Evolutionary conservation across 176 grass and related monocot genomes (phyloP).

Genomic region (Olyra latifolia): DNA sequence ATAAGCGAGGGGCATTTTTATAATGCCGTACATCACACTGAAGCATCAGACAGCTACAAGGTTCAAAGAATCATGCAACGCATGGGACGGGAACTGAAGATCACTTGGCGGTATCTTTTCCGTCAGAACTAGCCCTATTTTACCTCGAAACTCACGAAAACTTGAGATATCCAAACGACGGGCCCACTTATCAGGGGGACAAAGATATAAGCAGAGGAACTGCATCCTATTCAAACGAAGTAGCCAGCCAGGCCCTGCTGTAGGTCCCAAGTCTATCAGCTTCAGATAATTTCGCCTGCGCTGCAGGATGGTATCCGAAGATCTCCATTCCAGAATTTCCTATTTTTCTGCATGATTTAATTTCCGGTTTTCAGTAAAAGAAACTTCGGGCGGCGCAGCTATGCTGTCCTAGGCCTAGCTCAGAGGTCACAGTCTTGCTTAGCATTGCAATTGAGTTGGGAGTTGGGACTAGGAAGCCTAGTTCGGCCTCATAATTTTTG

Average conservation of each 20-base stretch:
- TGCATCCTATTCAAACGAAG: too few species aligned
- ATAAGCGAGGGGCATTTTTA: neutral
- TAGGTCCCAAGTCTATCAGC: neutral
- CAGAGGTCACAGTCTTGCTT: slow-evolving; percentile 5
- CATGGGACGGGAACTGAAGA: too few species aligned
- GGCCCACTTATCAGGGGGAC: too few species aligned
- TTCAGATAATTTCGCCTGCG: slow-evolving; percentile 17
- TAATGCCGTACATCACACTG: neutral
- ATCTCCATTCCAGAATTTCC: slow-evolving; percentile 2
- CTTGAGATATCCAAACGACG: too few species aligned
- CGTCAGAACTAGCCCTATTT: too few species aligned
- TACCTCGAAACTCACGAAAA: too few species aligned
- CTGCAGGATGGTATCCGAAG: slow-evolving; percentile 20
- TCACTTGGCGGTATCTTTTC: too few species aligned
- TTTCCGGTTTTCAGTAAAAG: slow-evolving; percentile 11
- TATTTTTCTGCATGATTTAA: neutral
- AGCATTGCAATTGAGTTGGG: neutral
- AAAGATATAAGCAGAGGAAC: too few species aligned
- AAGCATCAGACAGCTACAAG: slow-evolving; percentile 11
- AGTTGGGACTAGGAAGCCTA: neutral
- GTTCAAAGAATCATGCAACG: slow-evolving; percentile 22
- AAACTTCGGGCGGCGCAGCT: neutral
- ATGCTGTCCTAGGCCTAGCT: neutral
- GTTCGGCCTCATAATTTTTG: neutral
- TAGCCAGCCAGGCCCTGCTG: slow-evolving; percentile 14